Evolutionary conservation across 108 stramenopile genomes (phyloP).

Genomic region (Nitzschia sp.): DNA sequence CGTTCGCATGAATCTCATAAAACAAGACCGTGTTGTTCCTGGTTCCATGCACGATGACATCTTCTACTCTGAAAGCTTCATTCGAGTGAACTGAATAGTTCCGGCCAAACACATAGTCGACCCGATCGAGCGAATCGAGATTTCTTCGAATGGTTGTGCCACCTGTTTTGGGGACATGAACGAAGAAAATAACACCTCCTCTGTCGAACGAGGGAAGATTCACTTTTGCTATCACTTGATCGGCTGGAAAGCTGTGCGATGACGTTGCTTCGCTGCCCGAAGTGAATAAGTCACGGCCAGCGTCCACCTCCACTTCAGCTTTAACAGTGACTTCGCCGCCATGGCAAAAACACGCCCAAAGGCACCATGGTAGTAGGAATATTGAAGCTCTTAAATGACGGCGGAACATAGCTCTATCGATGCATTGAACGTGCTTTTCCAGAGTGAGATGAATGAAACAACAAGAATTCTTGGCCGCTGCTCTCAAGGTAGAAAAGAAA

Average conservation of each 20-base stretch:
- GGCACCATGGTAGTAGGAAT: background rate
- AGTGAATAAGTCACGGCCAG: background rate
- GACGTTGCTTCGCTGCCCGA: background rate
- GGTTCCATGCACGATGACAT: slow-evolving; percentile 18
- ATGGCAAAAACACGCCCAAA: background rate
- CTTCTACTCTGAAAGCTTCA: slow-evolving; percentile 23
- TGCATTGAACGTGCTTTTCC: too few relatives aligned
- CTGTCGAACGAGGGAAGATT: background rate
- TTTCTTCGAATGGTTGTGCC: slow-evolving; percentile 38
- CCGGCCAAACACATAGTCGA: slow-evolving; percentile 35
- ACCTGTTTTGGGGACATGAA: slow-evolving; percentile 43
- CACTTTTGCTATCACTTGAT: too few relatives aligned
- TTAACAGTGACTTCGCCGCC: background rate
- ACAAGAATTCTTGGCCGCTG: too few relatives aligned
- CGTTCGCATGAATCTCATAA: slow-evolving; percentile 39
- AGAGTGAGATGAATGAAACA: too few relatives aligned
- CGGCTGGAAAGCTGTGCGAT: background rate
- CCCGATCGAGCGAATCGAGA: slow-evolving; percentile 14
- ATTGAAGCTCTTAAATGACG: too few relatives aligned
- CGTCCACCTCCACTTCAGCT: background rate
- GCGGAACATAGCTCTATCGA: too few relatives aligned
- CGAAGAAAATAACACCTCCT: slow-evolving; percentile 37
- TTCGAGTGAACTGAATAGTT: slow-evolving; percentile 26
- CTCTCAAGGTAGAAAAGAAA: too few relatives aligned
- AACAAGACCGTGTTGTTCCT: slow-evolving; percentile 27